Conservation (phyloP, 352 stramenopile species). For the Peronospora destructor region DNA sequence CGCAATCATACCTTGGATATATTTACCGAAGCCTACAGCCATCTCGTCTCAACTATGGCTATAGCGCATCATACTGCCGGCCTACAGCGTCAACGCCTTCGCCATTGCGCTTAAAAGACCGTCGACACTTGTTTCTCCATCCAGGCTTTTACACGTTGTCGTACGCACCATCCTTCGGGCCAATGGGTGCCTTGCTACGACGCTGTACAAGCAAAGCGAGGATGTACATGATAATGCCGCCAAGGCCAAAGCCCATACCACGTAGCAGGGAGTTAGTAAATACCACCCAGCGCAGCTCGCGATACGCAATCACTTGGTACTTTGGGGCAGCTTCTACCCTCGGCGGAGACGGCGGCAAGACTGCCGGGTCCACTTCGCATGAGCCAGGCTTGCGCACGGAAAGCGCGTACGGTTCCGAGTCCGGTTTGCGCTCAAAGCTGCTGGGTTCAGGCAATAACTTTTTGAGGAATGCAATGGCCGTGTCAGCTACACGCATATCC, state of each 20-base stretch:
- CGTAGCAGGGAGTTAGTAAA: conserved; percentile 77
- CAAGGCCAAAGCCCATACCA: conserved; percentile 63
- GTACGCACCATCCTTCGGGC: conserved; percentile 38
- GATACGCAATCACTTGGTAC: conserved; percentile 77
- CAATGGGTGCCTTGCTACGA: conserved; percentile 30
- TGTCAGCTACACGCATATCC: conserved; percentile 70
- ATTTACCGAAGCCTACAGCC: background rate
- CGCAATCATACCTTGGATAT: background rate
- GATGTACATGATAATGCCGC: conserved; percentile 78
- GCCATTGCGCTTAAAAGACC: conserved; percentile 16
- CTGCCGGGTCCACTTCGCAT: conserved; percentile 65
- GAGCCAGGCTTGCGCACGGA: conserved; percentile 57
- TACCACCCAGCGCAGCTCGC: conserved; percentile 69
- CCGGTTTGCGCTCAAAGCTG: conserved; percentile 57
- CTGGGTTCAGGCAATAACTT: conserved; percentile 65
- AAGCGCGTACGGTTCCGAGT: conserved; percentile 33
- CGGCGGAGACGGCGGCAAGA: conserved; percentile 56
- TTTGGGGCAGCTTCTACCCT: conserved; percentile 59
- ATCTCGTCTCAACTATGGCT: background rate
- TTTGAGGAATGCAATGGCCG: conserved; percentile 57
- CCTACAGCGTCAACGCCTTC: conserved; percentile 11
- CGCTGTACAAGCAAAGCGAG: conserved; percentile 71
- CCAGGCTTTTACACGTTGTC: conserved; percentile 64
- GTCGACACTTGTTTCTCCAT: conserved; percentile 11
- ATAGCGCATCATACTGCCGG: conserved; percentile 7